A percentile compares a stretch with the other conserved stretches of the same genome.
These are phyloP conservation scores for Geotrichum bryndzae DNA, from an alignment of 1,139 yeast genomes.

Conservation along the genomic window DNA sequence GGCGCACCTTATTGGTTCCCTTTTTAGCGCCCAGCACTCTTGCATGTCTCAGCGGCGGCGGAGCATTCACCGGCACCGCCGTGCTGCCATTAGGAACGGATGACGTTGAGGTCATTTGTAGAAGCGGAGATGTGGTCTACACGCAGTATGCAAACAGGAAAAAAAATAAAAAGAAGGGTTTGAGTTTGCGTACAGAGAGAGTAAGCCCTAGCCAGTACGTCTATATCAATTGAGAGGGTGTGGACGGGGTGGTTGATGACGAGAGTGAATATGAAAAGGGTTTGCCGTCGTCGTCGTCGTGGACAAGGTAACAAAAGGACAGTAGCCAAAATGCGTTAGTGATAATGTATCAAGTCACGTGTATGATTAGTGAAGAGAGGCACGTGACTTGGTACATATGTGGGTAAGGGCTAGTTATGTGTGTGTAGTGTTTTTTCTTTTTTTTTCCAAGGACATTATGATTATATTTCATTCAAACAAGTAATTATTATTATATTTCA, in stretches of 20 bases:
- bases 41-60: neutral
- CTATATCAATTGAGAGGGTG: neutral
- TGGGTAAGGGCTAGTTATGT: too few species aligned
- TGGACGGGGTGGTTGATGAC: neutral
- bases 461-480: too few species aligned
- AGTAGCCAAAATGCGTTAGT: too few species aligned
- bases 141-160: neutral
- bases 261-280: neutral
- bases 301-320: neutral
- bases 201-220: neutral
- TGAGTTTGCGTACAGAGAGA: neutral
- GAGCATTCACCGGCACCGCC: neutral
- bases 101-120: neutral
- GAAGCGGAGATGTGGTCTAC: neutral
- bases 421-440: too few species aligned
- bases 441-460: too few species aligned
- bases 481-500: too few species aligned
- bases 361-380: too few species aligned
- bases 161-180: neutral
- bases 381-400: too few species aligned
- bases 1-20: neutral
- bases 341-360: too few species aligned
- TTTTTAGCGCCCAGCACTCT: slow-evolving; percentile 11
- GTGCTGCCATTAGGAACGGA: neutral
- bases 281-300: neutral